Base-by-base conservation (phyloP, 345 rosid species). In the Gossypium mustelinum region DNA sequence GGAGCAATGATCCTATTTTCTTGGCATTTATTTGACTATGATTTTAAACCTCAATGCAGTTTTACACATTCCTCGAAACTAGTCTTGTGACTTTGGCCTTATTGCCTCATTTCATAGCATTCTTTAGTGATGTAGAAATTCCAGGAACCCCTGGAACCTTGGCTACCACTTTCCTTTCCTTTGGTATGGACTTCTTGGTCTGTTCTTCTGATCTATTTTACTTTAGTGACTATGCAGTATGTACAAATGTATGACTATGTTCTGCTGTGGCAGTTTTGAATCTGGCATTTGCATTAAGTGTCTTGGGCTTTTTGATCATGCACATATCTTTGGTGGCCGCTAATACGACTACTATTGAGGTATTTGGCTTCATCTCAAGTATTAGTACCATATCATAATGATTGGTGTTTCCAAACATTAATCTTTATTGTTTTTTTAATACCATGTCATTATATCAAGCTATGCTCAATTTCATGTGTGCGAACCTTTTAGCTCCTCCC, bases 341-440 rank as follows among this genome's bases (percentile, higher is more conserved):
- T 44, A 95, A 95, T 79, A 95, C 98, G 68, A 91, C 99, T 60
- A 95, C 98, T 48, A 95, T 93, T 75, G 98, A 95, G 99, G 98
- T 93, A 87, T 55, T 22, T 75, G 39, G 56, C 59, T 73, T 65
- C 68, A 63, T 41, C 57, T 58, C 63, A 12, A 48, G 11, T 24
- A 13, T 22, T 25, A 45, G 41, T 73, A 60, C 27, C 48, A 9
- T 47, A 9, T 27, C 47, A 13, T 4, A 25, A 60, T 47, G 61
- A 17, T 17, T 48, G 22, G 13, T 59, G 43, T 27, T 52, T 52
- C 34, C 45, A 68, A 34, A 44, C 11, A 6, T 27, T 51, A 3
- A 24, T 25, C 2, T 0, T 43, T 8, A 12, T 41, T 22, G 41
- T 71, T 9, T 18, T 11, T 43, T 18, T 65, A 65, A 44, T 45